These are phyloP conservation scores for Flaveria trinervia DNA, from an alignment of 129 eudicot species.

Conservation along the genomic window DNA sequence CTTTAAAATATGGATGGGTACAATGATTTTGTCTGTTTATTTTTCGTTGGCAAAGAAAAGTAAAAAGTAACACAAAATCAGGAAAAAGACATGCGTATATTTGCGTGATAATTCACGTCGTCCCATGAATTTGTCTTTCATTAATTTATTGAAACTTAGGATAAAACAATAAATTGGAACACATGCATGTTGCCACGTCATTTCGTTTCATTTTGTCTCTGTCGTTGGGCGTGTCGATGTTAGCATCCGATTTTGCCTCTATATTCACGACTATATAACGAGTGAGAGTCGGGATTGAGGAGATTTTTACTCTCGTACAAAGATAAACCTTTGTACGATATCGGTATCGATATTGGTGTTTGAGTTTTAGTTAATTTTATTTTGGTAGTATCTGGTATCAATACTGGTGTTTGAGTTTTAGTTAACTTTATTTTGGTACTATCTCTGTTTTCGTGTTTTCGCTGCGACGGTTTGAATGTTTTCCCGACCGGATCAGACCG, in stretches of 20 bases:
- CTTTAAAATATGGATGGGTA: neutral
- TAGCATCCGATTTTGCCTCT: conserved; percentile 13
- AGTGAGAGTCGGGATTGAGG: no score
- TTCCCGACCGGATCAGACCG: no score
- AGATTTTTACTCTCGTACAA: no score
- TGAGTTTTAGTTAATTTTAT: no score
- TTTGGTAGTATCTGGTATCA: no score
- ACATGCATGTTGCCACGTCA: conserved; percentile 36
- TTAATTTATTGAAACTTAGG: neutral
- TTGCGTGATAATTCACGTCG: conserved; percentile 29
- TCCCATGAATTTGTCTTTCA: neutral
- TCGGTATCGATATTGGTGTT: no score
- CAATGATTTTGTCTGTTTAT: conserved; percentile 5
- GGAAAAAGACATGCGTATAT: conserved; percentile 24
- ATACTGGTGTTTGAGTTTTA: no score
- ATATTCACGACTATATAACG: neutral
- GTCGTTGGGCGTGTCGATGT: neutral
- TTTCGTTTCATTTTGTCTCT: conserved; percentile 12
- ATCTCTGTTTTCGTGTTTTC: no score
- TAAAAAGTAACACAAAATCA: neutral
- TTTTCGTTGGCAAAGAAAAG: neutral
- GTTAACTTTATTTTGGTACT: no score
- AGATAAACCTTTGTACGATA: no score
- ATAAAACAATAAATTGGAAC: neutral
- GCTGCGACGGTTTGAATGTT: no score